Evolutionary conservation across 2,329 filamentous ascomycete genomes (phyloP), one percentile per base, ranked within the genome.

Genomic region (Colletotrichum sublineola): DNA sequence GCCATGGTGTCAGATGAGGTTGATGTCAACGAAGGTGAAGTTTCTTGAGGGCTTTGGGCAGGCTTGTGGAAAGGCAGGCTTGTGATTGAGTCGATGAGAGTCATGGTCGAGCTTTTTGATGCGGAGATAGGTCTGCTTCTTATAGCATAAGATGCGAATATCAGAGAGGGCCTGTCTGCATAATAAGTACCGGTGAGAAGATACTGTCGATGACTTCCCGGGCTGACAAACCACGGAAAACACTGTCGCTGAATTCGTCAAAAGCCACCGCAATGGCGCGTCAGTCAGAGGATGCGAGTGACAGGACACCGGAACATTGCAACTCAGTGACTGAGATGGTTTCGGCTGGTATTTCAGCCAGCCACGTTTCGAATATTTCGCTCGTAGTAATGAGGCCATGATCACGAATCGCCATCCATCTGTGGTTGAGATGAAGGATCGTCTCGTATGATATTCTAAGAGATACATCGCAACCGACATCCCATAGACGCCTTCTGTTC

Each of bases 1-100:
- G 60, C 60, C 60, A 63, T 63, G 6, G 42, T 50, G 60, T 50
- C 44, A 50, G 60, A 52, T 48, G 58, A 62, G 58, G 24, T 36
- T 48, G 58, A 46, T 46, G 42, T 48, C 40, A 62, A 62, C 15
- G 58, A 62, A 48, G 15, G 18, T 62, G 40, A 31, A 31, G 29
- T 15, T 11, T 62, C 58, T 62, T 62, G 58, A 38, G 44, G 44
- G 60, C 7, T 63, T 63, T 63, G 44, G 14, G 18, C 44, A n/a
- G 18, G 44, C 20, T 46, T 46, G 44, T n/a, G 44, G 18, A 46
- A 46, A 20, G 44, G 18, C 18, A 46, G 44, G 44, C 44, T 46
- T 46, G 44, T 46, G 44, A n/a, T 46, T 18, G 44, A 46, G 18
- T 46, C 44, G 44, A 46, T 46, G 15, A 46, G 44, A 46, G 44